Conservation (phyloP, 139 green algal species). For the Tetraselmis chui region DNA sequence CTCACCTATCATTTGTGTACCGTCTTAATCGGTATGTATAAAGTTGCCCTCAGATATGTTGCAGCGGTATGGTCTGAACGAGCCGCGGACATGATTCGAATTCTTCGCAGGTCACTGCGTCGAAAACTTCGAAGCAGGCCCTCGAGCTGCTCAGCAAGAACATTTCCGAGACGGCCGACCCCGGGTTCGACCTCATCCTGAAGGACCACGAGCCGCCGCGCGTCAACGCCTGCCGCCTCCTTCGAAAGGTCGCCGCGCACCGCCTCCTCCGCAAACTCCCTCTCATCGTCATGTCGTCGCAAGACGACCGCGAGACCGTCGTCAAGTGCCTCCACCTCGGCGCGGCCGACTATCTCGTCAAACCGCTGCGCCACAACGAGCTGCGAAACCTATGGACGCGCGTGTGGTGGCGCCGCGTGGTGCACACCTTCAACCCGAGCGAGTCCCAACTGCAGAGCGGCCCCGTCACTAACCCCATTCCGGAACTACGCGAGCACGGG, state of each 20-base stretch:
- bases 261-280: slow-evolving; percentile 31
- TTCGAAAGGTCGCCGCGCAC: slow-evolving; percentile 32
- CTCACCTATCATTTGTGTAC: no score
- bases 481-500: neutral
- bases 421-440: slow-evolving; percentile 2
- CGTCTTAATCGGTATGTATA: no score
- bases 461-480: neutral
- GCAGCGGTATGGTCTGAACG: no score
- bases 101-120: slow-evolving; percentile 34
- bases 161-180: neutral
- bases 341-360: slow-evolving; percentile 80
- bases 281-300: slow-evolving; percentile 54
- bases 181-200: slow-evolving; percentile 51
- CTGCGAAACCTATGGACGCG: slow-evolving; percentile 77
- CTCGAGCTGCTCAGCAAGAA: slow-evolving; percentile 32
- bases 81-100: no score
- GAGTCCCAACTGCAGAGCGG: neutral
- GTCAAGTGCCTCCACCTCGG: slow-evolving; percentile 69
- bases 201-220: slow-evolving; percentile 62
- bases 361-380: slow-evolving; percentile 77
- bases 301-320: slow-evolving; percentile 59
- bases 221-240: slow-evolving; percentile 44
- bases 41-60: no score
- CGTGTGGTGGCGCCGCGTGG: slow-evolving; percentile 62
- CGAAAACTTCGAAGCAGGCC: slow-evolving; percentile 34